These are phyloP conservation scores for Nitzschia sp. DNA, from an alignment of 108 stramenopile species.

Conservation along the genomic window DNA sequence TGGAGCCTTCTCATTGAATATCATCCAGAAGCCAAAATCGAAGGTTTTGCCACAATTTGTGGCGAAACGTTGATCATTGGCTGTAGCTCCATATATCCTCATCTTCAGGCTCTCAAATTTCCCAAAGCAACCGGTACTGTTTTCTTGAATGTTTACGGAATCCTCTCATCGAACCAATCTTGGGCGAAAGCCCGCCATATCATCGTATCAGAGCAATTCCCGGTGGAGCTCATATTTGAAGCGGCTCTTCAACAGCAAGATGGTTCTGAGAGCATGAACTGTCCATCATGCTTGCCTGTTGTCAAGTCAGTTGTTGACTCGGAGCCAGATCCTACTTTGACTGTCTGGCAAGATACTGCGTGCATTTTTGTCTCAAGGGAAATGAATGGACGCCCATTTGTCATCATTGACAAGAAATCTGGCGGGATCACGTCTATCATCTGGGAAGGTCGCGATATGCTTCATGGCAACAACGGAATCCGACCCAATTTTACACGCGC, in stretches of 20 bases:
- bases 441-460: conserved; percentile 15
- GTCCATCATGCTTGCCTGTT: too few species aligned
- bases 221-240: conserved; percentile 2
- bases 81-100: neutral
- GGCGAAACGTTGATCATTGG: neutral
- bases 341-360: neutral
- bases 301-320: neutral
- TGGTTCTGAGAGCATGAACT: neutral
- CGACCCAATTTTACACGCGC: conserved; percentile 67
- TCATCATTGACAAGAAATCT: conserved; percentile 35
- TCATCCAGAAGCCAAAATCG: neutral
- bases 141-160: conserved; percentile 3
- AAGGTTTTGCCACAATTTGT: neutral
- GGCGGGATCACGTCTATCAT: conserved; percentile 29
- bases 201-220: conserved; percentile 48
- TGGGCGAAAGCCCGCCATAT: conserved; percentile 55
- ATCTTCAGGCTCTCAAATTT: too few species aligned
- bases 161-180: neutral
- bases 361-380: conserved; percentile 3
- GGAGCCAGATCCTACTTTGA: neutral
- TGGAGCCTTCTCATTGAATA: conserved; percentile 30
- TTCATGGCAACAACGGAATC: conserved; percentile 22
- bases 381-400: conserved; percentile 1
- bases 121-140: neutral
- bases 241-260: neutral